phyloP scores from a whole-genome alignment of 139 green algal species.

The Asterochloris sp. region DNA sequence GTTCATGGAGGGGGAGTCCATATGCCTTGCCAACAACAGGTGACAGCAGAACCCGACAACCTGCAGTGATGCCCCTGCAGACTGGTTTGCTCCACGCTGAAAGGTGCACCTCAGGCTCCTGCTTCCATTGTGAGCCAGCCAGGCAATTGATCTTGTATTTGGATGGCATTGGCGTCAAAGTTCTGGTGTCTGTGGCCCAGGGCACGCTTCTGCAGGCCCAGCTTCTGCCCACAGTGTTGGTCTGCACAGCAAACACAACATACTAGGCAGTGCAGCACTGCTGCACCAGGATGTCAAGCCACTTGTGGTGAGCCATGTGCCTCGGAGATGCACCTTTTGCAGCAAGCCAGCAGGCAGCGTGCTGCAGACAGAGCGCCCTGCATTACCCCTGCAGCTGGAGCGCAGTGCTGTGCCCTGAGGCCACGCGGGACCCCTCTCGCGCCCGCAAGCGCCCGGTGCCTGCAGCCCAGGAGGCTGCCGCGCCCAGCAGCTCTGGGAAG shows the following conservation, averaged over 20 bases:
- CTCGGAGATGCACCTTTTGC: not conserved
- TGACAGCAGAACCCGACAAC: not conserved
- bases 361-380: too few relatives aligned
- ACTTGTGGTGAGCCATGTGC: too few relatives aligned
- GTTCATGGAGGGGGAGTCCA: not conserved
- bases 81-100: not conserved
- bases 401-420: constrained; percentile 21
- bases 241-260: not conserved
- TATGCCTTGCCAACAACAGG: constrained; percentile 20
- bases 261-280: not conserved
- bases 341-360: not conserved
- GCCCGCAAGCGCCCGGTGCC: not conserved
- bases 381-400: not conserved
- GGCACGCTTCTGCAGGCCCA: not conserved
- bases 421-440: constrained; percentile 4
- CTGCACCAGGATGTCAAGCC: not conserved
- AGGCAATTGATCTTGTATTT: not conserved
- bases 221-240: not conserved
- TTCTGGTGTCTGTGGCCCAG: not conserved
- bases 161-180: not conserved
- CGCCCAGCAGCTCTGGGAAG: too few relatives aligned
- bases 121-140: not conserved
- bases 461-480: not conserved
- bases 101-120: too few relatives aligned
- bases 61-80: not conserved